Base-by-base conservation (phyloP, 257 asterid genomes). In the Prunella vulgaris region DNA sequence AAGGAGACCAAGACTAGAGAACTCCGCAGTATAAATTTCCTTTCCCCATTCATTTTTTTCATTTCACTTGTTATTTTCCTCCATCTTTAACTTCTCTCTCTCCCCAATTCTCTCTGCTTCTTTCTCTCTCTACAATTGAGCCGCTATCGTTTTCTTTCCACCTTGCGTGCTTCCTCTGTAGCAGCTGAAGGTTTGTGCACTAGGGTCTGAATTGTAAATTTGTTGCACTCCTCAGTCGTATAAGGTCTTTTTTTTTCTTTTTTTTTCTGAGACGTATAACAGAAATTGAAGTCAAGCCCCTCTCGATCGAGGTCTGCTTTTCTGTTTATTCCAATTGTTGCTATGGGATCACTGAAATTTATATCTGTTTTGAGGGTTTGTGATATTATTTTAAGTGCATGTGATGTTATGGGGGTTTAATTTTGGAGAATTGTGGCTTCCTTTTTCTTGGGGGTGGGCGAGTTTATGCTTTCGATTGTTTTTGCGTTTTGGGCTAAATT, bases 281-380 rank as follows among this genome's bases (percentile, higher is more conserved):
- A 65, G 53, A 25, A 56, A 68, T 18, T 61, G 10, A 53, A 74
- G 82, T 85, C 84, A 77, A 76, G 74, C 77, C 70, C 67, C 68
- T 66, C 61, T 69, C 82, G 87, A 86, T 88, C 84, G 82, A 83
- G 88, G 88, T 88, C 64, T 38, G 62, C 69, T 22, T 51, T 49
- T 56, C 28, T 46, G 30, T 69, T 78, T 24, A 24, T 81, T 66
- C 18, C 48, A 30, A 27, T 64, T 73, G 68, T 73, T 56, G 42
- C 35, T 30, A 59, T 68, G 62, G 77, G 81, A 59, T 67, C 78
- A 68, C 64, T 56, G 40, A 68, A 58, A 32, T 25, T 67, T 74
- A 12, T 77, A 37, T n/a, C 52, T 37, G 13, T 62, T 48, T 38
- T 30, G 35, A 35, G 54, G 32, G 65, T 75, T 75, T 63, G 5